These are phyloP conservation scores for Marchantia polymorpha DNA, from an alignment of 225 moss, liverwort and hornwort genomes.

Conservation along the genomic window DNA sequence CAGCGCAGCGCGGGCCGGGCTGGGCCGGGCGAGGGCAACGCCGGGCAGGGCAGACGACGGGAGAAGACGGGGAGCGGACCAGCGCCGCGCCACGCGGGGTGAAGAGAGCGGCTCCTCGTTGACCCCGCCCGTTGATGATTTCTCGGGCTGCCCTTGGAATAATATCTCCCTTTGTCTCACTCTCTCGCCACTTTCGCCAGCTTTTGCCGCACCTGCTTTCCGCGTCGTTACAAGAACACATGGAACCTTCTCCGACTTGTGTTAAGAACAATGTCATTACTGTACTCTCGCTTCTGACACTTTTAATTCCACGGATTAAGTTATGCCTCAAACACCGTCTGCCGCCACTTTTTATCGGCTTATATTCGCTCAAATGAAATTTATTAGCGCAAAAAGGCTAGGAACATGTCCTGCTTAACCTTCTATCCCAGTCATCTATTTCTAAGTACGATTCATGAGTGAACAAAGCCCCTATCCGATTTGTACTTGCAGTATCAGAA, in stretches of 20 bases:
- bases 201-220: slow-evolving; percentile 5
- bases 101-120: slow-evolving; percentile 1
- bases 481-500: too few species aligned
- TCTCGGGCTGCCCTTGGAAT: slow-evolving; percentile 11
- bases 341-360: not conserved
- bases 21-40: too few species aligned
- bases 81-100: too few species aligned
- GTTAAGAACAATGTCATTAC: slow-evolving; percentile 4
- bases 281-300: not conserved
- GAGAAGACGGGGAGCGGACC: not conserved
- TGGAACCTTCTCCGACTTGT: slow-evolving; percentile 6
- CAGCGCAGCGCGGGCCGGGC: not conserved
- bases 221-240: slow-evolving; percentile 8
- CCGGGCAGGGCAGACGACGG: too few species aligned
- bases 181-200: slow-evolving; percentile 10
- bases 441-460: too few species aligned
- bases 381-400: too few species aligned
- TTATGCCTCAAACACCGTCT: not conserved
- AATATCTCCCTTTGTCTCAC: slow-evolving; percentile 11
- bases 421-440: too few species aligned
- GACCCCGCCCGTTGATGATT: slow-evolving; percentile 12
- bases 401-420: too few species aligned
- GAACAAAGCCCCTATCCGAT: too few species aligned
- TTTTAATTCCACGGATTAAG: not conserved
- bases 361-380: too few species aligned